phyloP scores from a whole-genome alignment of 2,329 filamentous ascomycete genomes.

The Stagonosporopsis tanaceti region DNA sequence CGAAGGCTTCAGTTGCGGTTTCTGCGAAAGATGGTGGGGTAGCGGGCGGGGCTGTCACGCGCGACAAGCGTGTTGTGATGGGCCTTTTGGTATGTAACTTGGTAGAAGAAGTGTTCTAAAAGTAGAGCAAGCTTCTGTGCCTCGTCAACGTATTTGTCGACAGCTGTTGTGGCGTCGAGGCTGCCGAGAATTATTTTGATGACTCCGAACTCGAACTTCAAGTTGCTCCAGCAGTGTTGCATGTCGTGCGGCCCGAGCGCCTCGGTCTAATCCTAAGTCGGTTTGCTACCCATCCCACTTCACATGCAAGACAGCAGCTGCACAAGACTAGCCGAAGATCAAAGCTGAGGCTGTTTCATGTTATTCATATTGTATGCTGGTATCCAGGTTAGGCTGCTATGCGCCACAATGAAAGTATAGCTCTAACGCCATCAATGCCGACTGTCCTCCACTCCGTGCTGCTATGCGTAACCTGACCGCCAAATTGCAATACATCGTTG shows the following conservation, averaged over 20 bases:
- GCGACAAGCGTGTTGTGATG: constrained; percentile 29
- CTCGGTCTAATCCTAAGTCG: constrained; percentile 10
- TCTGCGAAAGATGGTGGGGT: constrained; percentile 39
- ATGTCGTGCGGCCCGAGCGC: constrained; percentile 4
- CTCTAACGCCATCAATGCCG: constrained; percentile 45
- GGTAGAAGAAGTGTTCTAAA: neutral
- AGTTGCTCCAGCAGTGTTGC: constrained; percentile 12
- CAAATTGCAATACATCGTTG: constrained; percentile 10
- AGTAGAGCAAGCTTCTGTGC: neutral
- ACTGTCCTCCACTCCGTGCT: constrained; percentile 19
- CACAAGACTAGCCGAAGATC: neutral
- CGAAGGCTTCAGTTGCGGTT: constrained; percentile 17
- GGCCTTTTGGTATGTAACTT: constrained; percentile 11
- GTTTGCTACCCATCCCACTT: constrained; percentile 3
- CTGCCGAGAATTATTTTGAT: constrained; percentile 19
- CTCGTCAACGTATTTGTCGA: constrained; percentile 7
- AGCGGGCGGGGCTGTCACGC: constrained; percentile 35
- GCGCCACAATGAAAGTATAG: constrained; percentile 32
- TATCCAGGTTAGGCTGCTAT: constrained; percentile 25
- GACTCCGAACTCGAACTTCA: constrained; percentile 20
- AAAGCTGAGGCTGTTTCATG: neutral
- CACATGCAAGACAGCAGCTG: constrained; percentile 3
- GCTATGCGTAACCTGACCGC: constrained; percentile 10
- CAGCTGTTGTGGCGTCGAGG: constrained; percentile 13
- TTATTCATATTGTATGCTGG: constrained; percentile 22